Evolutionary conservation across 2,329 filamentous ascomycete species (phyloP).

Genomic region (Cephalotrichum gorgonifer): DNA sequence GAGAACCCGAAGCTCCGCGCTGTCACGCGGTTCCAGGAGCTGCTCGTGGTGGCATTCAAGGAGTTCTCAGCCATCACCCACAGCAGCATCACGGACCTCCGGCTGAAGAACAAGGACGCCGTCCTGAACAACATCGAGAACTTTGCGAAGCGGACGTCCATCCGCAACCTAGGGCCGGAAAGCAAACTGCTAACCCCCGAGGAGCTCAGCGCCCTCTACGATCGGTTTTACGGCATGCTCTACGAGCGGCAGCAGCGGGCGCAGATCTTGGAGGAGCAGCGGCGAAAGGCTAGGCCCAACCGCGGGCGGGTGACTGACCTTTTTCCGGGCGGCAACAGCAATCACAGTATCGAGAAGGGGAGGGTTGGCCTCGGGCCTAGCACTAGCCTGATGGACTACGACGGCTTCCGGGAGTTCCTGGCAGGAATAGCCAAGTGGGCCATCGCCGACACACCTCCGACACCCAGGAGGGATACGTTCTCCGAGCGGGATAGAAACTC

Average conservation of each 20-base stretch:
- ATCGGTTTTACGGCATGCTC: conserved; percentile 83
- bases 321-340: conserved; percentile 24
- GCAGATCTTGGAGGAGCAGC: conserved; percentile 66
- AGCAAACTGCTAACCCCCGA: conserved; percentile 82
- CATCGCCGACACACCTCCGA: conserved; percentile 69
- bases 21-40: conserved; percentile 91
- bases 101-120: conserved; percentile 85
- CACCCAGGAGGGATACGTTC: conserved; percentile 36
- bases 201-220: conserved; percentile 83
- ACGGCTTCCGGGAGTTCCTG: conserved; percentile 89
- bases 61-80: conserved; percentile 96
- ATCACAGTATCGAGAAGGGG: conserved; percentile 58
- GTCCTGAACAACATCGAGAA: conserved; percentile 94
- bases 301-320: conserved; percentile 30
- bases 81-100: conserved; percentile 77
- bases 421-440: conserved; percentile 89
- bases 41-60: conserved; percentile 99
- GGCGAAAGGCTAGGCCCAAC: conserved; percentile 54
- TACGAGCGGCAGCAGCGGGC: conserved; percentile 86
- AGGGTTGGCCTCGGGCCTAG: conserved; percentile 82
- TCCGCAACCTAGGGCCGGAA: conserved; percentile 88
- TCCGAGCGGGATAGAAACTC: conserved; percentile 44
- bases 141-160: conserved; percentile 93
- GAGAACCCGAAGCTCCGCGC: conserved; percentile 90
- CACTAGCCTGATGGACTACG: conserved; percentile 92